Conservation (phyloP, 169 alveolate genomes). For the Eimeria praecox region DNA sequence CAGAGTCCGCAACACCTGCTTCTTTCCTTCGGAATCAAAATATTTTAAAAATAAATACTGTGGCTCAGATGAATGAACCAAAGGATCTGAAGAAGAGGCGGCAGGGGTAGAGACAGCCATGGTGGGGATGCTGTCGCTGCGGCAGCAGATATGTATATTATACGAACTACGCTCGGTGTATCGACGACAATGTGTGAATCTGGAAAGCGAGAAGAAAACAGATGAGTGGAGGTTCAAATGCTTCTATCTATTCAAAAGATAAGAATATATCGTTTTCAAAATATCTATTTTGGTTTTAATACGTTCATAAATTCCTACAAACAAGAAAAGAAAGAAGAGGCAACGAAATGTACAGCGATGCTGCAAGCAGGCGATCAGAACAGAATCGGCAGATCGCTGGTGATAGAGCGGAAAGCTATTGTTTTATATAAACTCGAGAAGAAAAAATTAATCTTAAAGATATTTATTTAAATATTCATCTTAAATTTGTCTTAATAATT, state of each 20-base stretch:
- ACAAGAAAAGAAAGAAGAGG: neutral
- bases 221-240: neutral
- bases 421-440: neutral
- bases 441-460: neutral
- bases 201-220: neutral
- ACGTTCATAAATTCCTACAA: neutral
- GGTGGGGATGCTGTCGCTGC: neutral
- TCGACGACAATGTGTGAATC: neutral
- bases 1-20: slow-evolving; percentile 9
- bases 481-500: neutral
- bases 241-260: neutral
- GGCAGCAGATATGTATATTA: no score
- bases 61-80: neutral
- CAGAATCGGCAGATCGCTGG: neutral
- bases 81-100: neutral
- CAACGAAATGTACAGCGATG: neutral
- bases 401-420: neutral
- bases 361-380: neutral
- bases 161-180: neutral
- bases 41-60: slow-evolving; percentile 27
- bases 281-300: neutral
- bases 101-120: neutral
- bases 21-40: slow-evolving; percentile 22
- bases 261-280: neutral
- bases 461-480: neutral